Conservation (phyloP, 345 rosid genomes). For the Salix arbutifolia region DNA sequence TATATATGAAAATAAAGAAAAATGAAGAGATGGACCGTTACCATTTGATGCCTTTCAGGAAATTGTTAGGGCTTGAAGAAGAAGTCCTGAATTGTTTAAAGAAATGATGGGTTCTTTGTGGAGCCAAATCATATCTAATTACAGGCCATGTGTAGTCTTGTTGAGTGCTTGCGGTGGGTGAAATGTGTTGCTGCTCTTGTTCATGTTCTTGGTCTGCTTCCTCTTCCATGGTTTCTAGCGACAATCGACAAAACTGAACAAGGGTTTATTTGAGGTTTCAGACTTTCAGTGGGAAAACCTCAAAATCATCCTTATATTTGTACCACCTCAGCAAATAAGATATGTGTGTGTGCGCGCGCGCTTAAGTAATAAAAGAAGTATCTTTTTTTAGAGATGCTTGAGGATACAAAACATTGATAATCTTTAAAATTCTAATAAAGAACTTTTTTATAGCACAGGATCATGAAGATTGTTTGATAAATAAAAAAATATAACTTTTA, state of each 20-base stretch:
- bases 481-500: no score
- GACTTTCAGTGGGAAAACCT: no score
- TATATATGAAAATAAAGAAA: neutral
- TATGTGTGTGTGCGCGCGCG: no score
- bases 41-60: conserved; percentile 89
- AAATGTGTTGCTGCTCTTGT: conserved; percentile 7
- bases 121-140: conserved; percentile 61
- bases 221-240: conserved; percentile 15
- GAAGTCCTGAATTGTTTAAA: conserved; percentile 52
- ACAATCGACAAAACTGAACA: neutral
- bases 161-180: conserved; percentile 4
- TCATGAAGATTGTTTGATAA: no score
- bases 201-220: conserved; percentile 10
- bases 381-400: no score
- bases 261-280: neutral
- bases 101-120: conserved; percentile 66
- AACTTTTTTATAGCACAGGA: no score
- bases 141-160: conserved; percentile 43
- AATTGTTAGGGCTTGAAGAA: conserved; percentile 64
- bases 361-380: no score
- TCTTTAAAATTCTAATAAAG: no score
- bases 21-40: conserved; percentile 5
- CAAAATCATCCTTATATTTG: no score
- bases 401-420: no score
- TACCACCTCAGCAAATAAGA: no score